Base-by-base conservation (phyloP, 2,329 filamentous ascomycete genomes). In the Exutisphaerella laricina region DNA sequence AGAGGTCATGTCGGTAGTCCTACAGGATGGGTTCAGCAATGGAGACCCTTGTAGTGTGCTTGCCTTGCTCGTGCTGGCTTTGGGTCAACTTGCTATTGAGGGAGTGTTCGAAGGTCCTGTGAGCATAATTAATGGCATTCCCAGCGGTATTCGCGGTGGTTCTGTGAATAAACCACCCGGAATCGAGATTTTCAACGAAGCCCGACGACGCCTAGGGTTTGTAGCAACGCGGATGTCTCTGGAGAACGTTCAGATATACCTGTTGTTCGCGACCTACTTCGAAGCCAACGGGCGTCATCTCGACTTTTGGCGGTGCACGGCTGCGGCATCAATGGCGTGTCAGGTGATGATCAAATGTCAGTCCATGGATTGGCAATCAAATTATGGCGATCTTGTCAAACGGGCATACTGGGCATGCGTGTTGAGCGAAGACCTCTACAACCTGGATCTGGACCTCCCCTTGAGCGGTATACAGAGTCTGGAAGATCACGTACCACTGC, bases 281-380 rank as follows among this genome's bases (percentile, higher is more conserved):
- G 53, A 56, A 23, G 47, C 56, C 2, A 54, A 45, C 14, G 54
- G 51, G 21, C 39, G 49, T 6, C 50, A 56, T 47, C 44, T 80
- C 73, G 78, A 80, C 47, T 79, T 78, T 49, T 81, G 78, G 78
- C 70, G 75, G 40, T 73, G 76, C 61, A 71, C 70, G 4, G 71
- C 71, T 3, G 69, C 68, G 13, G 77, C 79, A 3, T 80, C 77
- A 1, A 63, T 74, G 52, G 72, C 77, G 12, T 79, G 76, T 49
- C 74, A 78, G 55, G 68, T 75, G 2, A 57, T 80, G 23, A 66
- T 81, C 47, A 70, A 69, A 31, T 77, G 74, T 43, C 55, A 60
- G 32, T 43, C 65, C 0, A 65, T 70, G 20, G 70, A 73, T 46
- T 69, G 75, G 61, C 61, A 66, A 14, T 70, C 72, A 1, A 60